phyloP scores from a whole-genome alignment of 1,284 basidiomycete species.

The Apiotrichum siamense region DNA sequence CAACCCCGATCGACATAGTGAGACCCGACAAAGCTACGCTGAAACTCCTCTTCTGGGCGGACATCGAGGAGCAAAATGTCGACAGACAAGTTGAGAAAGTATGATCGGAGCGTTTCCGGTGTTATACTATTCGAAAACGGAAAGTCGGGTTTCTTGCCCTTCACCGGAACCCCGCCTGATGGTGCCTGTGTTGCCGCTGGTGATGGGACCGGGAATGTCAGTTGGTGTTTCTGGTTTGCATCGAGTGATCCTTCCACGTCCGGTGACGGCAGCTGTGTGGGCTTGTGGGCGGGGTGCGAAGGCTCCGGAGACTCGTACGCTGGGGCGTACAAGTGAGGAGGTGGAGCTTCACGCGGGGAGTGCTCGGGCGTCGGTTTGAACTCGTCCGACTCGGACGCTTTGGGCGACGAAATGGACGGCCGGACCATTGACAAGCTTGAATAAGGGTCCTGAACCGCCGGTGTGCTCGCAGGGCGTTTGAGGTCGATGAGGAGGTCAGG shows the following conservation, averaged over 20 bases:
- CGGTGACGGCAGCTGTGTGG: too few relatives aligned
- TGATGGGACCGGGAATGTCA: neutral
- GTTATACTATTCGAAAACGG: constrained; percentile 57
- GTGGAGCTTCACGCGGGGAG: neutral
- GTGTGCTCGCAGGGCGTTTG: constrained; percentile 26
- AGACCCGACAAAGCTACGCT: constrained; percentile 62
- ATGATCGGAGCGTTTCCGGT: constrained; percentile 59
- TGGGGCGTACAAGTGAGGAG: neutral
- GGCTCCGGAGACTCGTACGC: too few relatives aligned
- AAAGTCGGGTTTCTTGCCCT: constrained; percentile 47
- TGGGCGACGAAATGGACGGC: neutral
- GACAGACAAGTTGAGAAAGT: constrained; percentile 54
- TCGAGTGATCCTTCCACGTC: too few relatives aligned
- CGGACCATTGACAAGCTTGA: too few relatives aligned
- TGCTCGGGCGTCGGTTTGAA: neutral
- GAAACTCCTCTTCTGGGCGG: constrained; percentile 68
- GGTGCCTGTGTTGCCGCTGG: neutral
- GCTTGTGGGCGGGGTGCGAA: too few relatives aligned
- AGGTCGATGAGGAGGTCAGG: constrained; percentile 19
- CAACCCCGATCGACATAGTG: constrained; percentile 50
- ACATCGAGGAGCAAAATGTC: constrained; percentile 78
- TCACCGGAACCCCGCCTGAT: neutral
- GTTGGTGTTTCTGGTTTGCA: too few relatives aligned
- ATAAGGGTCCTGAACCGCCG: neutral
- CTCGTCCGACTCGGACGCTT: neutral